Base-by-base conservation (phyloP, 2,329 filamentous ascomycete species). In the Blumeria hordei region DNA sequence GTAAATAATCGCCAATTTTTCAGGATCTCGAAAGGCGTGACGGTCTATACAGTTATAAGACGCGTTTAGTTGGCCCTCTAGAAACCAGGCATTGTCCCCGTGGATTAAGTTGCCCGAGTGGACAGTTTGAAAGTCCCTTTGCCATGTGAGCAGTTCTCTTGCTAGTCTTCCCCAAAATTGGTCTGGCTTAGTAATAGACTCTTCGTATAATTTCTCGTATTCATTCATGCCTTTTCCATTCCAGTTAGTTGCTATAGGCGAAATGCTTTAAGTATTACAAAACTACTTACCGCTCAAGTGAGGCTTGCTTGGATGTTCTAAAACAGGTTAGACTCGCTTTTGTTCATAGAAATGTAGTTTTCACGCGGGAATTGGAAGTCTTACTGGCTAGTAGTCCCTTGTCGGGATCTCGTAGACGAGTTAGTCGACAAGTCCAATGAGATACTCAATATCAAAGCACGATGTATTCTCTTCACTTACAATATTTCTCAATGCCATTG, bases 21-120 rank as follows among this genome's bases (percentile, higher is more conserved):
- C 73, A 51, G 92, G 92, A 70, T 94, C 81, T 71, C 88, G 88
- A 70, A 93, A 78, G n/a, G 92, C 92, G 69, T 96, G 90, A 58
- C 92, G 85, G 66, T 98, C 92, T 60, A 98, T 82, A 66, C 88
- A 94, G 74, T 98, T 98, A 79, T 88, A 96, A 33, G 85, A 92
- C 59, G 92, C 92, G 65, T 98, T 98, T 65, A 98, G 74, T 64
- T 82, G 79, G 61, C 92, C 92, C 72, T 95, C 92, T 58, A 88
- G 71, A 67, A 96, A 98, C 90, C 92, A 98, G 59, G 88, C 85
- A 65, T 76, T 82, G 71, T 98, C 88, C 62, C 92, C 92, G 59
- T 83, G 74, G 54, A 68, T 68, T 56, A 98, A 77, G 34, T 79
- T 80, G 58, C 92, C 92, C 57, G 75, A 77, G 67, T 80, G 80